These are phyloP conservation scores for Cronartium ribicola DNA, from an alignment of 1,284 basidiomycete species.

Conservation along the genomic window DNA sequence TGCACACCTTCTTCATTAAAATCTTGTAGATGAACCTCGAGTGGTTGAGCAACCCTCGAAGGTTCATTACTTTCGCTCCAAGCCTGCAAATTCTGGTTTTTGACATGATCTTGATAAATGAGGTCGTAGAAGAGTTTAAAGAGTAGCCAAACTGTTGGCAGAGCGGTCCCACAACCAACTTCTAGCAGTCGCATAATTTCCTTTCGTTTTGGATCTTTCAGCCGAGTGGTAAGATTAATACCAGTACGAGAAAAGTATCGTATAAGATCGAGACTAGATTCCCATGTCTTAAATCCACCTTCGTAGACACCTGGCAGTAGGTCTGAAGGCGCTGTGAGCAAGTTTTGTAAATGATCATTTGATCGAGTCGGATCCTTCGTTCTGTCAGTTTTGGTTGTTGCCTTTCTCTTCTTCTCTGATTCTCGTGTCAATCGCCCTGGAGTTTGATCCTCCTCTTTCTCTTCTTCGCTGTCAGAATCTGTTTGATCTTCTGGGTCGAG, in stretches of 20 bases:
- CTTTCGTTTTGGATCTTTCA: background rate
- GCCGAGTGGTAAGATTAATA: slow-evolving; percentile 20
- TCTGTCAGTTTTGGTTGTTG: background rate
- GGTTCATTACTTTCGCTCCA: background rate
- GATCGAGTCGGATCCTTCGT: background rate
- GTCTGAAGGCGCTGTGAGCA: slow-evolving; percentile 68
- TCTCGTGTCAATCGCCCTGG: slow-evolving; percentile 45
- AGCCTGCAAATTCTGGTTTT: background rate
- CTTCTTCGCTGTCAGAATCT: slow-evolving; percentile 48
- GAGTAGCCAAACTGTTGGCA: slow-evolving; percentile 13
- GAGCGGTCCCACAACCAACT: slow-evolving; percentile 32
- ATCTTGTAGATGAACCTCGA: slow-evolving; percentile 29
- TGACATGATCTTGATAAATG: background rate
- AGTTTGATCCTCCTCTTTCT: slow-evolving; percentile 48
- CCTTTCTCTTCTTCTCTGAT: background rate
- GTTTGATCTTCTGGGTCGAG: slow-evolving; percentile 22
- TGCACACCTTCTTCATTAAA: slow-evolving; percentile 43
- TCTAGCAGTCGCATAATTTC: slow-evolving; percentile 14
- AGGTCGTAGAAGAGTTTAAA: slow-evolving; percentile 16
- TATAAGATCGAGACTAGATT: slow-evolving; percentile 81
- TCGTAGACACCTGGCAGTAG: slow-evolving; percentile 89
- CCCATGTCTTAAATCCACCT: slow-evolving; percentile 96
- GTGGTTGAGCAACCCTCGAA: background rate
- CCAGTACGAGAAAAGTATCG: background rate
- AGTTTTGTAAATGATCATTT: slow-evolving; percentile 6